Conservation (phyloP, 2,329 filamentous ascomycete genomes). For the Zymoseptoria passerinii region DNA sequence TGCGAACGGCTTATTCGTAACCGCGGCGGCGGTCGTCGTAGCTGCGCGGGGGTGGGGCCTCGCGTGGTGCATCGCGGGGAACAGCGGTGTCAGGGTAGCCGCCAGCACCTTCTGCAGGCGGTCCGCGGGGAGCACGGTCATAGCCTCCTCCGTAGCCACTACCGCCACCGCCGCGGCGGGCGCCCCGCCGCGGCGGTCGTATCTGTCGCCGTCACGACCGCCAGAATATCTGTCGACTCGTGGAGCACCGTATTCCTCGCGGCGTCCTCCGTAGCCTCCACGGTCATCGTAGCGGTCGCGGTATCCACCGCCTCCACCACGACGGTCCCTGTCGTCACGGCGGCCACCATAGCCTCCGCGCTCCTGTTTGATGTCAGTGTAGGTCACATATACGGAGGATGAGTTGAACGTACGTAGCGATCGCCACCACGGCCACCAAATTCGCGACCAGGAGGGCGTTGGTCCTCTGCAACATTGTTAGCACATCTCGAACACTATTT, state of each 20-base stretch:
- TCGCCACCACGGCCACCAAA: conserved; percentile 35
- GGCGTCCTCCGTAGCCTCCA: conserved; percentile 48
- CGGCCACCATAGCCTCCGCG: conserved; percentile 34
- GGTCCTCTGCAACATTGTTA: conserved; percentile 31
- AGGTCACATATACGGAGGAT: background rate
- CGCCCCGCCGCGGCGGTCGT: conserved; percentile 16
- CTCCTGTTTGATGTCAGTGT: conserved; percentile 18
- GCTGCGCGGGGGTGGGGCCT: conserved; percentile 25
- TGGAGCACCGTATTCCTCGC: conserved; percentile 43
- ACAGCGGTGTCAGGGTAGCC: conserved; percentile 15
- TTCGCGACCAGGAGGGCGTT: conserved; percentile 34
- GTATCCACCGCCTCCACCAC: conserved; percentile 41
- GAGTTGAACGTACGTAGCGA: conserved; percentile 30
- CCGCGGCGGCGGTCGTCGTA: conserved; percentile 28
- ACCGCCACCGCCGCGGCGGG: conserved; percentile 24
- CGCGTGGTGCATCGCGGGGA: conserved; percentile 20
- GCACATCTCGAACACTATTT: conserved; percentile 11
- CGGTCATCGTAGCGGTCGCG: conserved; percentile 57
- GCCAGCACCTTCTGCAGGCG: conserved; percentile 21
- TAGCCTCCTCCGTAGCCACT: conserved; percentile 22
- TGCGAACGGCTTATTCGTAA: conserved; percentile 25
- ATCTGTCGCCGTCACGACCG: conserved; percentile 32
- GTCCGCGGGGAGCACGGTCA: conserved; percentile 26
- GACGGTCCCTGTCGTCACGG: conserved; percentile 40
- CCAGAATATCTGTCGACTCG: conserved; percentile 40